phyloP scores from a whole-genome alignment of 2,329 filamentous ascomycete species.

The Clarireedia homoeocarpa region DNA sequence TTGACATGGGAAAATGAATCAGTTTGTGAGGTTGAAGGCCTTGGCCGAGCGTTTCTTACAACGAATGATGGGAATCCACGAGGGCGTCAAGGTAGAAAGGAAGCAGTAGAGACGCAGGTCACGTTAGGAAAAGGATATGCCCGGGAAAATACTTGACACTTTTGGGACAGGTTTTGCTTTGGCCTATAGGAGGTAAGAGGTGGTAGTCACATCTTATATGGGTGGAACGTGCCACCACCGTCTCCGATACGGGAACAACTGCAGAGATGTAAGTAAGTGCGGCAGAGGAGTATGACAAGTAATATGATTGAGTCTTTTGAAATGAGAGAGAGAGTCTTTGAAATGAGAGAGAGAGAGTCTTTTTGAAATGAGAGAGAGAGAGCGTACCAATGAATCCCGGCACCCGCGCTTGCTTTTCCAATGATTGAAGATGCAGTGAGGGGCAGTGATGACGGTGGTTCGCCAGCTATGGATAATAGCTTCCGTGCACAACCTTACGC shows the following conservation, averaged over 20 bases:
- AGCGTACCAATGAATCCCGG: not conserved
- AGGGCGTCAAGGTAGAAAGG: not conserved
- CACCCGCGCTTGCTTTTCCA: slow-evolving; percentile 4
- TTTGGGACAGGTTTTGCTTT: not conserved
- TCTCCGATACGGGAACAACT: not conserved
- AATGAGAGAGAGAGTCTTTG: too few species aligned
- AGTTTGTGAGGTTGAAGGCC: slow-evolving; percentile 3
- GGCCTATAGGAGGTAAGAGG: slow-evolving; percentile 1
- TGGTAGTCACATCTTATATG: not conserved
- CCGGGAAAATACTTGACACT: not conserved
- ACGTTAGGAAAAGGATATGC: slow-evolving; percentile 1
- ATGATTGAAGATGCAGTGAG: not conserved
- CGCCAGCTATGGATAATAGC: not conserved
- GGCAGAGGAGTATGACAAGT: not conserved
- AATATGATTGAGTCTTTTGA: not conserved
- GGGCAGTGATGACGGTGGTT: not conserved
- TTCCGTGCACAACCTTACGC: slow-evolving; percentile 2
- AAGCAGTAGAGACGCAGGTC: not conserved
- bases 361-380: too few species aligned
- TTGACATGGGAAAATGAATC: not conserved
- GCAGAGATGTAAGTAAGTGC: not conserved
- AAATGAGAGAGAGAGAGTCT: too few species aligned
- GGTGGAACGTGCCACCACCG: slow-evolving; percentile 1
- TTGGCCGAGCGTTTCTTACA: slow-evolving; percentile 1
- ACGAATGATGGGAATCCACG: slow-evolving; percentile 8